A percentile compares a stretch with the other conserved stretches of the same genome.
Evolutionary conservation across 345 rosid species (phyloP).

Genomic region (Murraya paniculata): DNA sequence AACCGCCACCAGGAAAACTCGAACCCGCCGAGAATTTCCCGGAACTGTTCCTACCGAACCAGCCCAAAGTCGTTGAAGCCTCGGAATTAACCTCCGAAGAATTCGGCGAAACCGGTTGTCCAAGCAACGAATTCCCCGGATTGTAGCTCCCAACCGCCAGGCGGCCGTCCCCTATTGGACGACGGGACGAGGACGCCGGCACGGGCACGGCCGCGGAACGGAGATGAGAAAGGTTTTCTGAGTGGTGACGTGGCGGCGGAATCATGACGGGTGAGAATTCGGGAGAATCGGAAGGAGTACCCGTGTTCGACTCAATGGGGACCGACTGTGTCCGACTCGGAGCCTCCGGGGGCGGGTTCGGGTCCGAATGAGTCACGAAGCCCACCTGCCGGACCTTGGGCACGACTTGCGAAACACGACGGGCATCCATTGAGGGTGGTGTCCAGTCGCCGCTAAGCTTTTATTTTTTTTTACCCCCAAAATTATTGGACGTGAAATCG

Average conservation of each 20-base stretch:
- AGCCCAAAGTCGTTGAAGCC: constrained; percentile 46
- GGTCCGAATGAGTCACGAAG: constrained; percentile 42
- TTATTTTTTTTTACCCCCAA: not conserved
- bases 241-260: constrained; percentile 71
- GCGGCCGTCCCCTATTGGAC: constrained; percentile 25
- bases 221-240: constrained; percentile 45
- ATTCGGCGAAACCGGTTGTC: constrained; percentile 40
- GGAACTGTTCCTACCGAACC: constrained; percentile 53
- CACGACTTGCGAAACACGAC: constrained; percentile 43
- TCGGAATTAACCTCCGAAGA: constrained; percentile 58
- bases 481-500: not conserved
- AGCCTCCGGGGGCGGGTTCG: constrained; percentile 35
- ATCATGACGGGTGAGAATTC: constrained; percentile 64
- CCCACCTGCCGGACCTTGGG: constrained; percentile 80
- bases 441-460: not conserved
- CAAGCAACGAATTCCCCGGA: constrained; percentile 56
- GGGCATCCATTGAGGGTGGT: constrained; percentile 43
- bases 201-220: constrained; percentile 59
- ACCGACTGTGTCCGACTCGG: constrained; percentile 47
- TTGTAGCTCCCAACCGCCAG: constrained; percentile 54
- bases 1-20: constrained; percentile 72
- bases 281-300: constrained; percentile 49
- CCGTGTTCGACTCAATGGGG: constrained; percentile 41
- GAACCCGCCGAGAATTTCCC: constrained; percentile 44
- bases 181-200: constrained; percentile 37